Conservation (phyloP, 1,139 yeast species). For the Debaryomycetaceae sp. region DNA sequence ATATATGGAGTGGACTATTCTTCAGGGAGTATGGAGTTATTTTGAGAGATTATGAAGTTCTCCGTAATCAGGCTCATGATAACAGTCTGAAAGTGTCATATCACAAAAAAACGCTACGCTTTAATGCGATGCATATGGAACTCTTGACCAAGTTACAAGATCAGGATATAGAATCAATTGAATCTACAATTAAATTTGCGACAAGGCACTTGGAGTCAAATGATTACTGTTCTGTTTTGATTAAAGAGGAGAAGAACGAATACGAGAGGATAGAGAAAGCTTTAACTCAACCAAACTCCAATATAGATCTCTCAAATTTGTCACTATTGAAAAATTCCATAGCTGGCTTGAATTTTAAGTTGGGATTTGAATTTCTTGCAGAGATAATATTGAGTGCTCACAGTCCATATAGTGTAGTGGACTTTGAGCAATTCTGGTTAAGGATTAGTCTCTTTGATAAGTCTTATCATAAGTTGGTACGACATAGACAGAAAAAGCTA, state of each 20-base stretch:
- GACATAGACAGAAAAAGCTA: slow-evolving; percentile 10
- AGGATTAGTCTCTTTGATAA: slow-evolving; percentile 21
- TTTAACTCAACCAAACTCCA: background rate
- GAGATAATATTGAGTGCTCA: background rate
- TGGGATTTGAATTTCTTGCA: slow-evolving; percentile 10
- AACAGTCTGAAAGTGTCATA: background rate
- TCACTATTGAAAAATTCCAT: slow-evolving; percentile 10
- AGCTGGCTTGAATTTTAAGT: slow-evolving; percentile 12
- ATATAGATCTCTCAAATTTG: slow-evolving; percentile 3
- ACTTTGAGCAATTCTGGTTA: slow-evolving; percentile 24
- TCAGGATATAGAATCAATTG: background rate
- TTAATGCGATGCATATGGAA: background rate
- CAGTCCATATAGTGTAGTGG: background rate
- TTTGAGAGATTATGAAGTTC: background rate
- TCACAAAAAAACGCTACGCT: background rate
- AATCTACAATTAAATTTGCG: background rate
- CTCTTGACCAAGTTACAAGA: background rate
- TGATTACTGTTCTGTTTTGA: background rate
- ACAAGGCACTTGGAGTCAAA: background rate
- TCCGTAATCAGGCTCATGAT: background rate
- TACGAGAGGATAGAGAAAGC: background rate
- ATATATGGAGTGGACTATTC: slow-evolving; percentile 15
- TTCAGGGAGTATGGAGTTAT: background rate
- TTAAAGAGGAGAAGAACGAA: background rate
- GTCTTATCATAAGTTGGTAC: slow-evolving; percentile 14